A percentile compares a stretch with the other conserved stretches of the same genome.
phyloP scores from a whole-genome alignment of 2,329 filamentous ascomycete species.

The Camillea tinctor region DNA sequence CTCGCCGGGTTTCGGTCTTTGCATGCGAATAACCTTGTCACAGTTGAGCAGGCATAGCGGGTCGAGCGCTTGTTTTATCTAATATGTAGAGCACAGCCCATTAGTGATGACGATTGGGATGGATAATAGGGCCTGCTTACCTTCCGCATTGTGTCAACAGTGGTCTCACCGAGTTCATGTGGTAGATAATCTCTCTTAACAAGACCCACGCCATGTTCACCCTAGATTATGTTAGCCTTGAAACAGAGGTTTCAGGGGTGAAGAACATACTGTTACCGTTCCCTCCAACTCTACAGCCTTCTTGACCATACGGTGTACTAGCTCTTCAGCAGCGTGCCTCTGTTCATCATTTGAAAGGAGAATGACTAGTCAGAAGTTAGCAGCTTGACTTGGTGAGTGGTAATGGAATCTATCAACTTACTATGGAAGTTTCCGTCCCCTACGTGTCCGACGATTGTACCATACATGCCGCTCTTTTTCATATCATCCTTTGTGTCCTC shows the following conservation, averaged over 20 bases:
- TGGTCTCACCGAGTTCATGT: slow-evolving; percentile 71
- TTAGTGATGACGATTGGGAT: slow-evolving; percentile 9
- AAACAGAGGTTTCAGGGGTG: background rate
- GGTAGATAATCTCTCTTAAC: slow-evolving; percentile 82
- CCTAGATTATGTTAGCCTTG: slow-evolving; percentile 38
- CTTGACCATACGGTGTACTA: slow-evolving; percentile 85
- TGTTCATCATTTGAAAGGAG: slow-evolving; percentile 64
- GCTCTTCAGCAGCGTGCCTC: slow-evolving; percentile 62
- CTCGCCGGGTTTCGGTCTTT: slow-evolving; percentile 52
- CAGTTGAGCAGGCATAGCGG: slow-evolving; percentile 69
- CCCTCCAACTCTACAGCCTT: slow-evolving; percentile 81
- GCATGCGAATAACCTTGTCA: slow-evolving; percentile 66
- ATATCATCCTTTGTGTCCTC: slow-evolving; percentile 70
- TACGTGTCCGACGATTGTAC: slow-evolving; percentile 68
- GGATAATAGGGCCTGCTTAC: slow-evolving; percentile 40
- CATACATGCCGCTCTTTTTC: slow-evolving; percentile 54
- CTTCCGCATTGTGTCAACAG: slow-evolving; percentile 81
- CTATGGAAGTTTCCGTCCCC: slow-evolving; percentile 78
- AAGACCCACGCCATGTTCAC: slow-evolving; percentile 80
- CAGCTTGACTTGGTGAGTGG: background rate
- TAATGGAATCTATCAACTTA: slow-evolving; percentile 29
- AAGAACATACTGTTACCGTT: slow-evolving; percentile 63
- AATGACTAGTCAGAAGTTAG: slow-evolving; percentile 42
- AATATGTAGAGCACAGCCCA: slow-evolving; percentile 3
- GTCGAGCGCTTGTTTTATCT: slow-evolving; percentile 81